Base-by-base conservation (phyloP, 1,284 basidiomycete genomes). In the Sphaerobolus stellatus region DNA sequence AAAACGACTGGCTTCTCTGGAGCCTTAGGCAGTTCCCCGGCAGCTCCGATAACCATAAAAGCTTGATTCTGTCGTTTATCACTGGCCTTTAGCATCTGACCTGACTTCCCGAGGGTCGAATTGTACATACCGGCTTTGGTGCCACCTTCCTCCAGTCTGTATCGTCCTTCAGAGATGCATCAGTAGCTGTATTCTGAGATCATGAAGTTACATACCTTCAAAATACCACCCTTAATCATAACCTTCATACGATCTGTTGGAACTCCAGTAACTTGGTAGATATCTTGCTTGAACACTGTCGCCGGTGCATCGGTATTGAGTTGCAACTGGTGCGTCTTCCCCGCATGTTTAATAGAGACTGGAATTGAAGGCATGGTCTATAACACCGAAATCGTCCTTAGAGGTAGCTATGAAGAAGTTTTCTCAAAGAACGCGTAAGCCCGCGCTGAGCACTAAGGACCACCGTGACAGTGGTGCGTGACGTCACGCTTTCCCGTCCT, bases 161-260 rank as follows among this genome's bases (percentile, higher is more conserved):
- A 61, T 96, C 90, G 65, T 97, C 93, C 90, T 94, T 52, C 25
- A 18, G 29, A n/a, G 14, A 43, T 29, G 16, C 9, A 22, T n/a
- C 28, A 45, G 14, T 59, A 66, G 20, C 52, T 20, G 40, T 20
- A 28, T 29, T 11, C 45, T 11, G 11, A 24, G 7, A 22, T 33
- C 16, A 34, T 24, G 30, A 50, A 18, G 34, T 11, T 27, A 48
- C 62, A 40, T 16, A 88, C 90, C 81, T 93, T 94, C 68, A 97
- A 80, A 62, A 92, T 80, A n/a, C 92, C 92, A 47, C 92, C 92
- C 69, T 97, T 98, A 68, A 96, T 80, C 90, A 98, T 95, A 60
- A 98, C 90, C 73, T 98, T 99, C 90, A 97, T 95, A 48, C 94
- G 81, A 64, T 95, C 93, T 48, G 82, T 70, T 11, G 94, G 93